phyloP scores from a whole-genome alignment of 176 grass and related monocot genomes.

The Poa annua region DNA sequence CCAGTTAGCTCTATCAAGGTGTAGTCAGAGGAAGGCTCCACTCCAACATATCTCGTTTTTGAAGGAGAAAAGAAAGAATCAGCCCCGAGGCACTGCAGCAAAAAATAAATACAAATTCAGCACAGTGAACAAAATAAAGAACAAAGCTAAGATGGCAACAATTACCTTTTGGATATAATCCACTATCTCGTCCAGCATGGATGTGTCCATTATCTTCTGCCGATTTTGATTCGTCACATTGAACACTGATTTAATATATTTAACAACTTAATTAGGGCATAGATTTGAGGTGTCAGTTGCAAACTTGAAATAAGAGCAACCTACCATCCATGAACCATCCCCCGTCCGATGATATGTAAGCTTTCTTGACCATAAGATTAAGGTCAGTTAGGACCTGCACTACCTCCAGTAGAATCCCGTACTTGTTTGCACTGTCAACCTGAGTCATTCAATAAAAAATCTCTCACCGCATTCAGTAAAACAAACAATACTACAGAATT shows the following conservation, averaged over 20 bases:
- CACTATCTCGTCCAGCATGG: constrained; percentile 48
- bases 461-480: constrained; percentile 24
- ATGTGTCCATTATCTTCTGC: constrained; percentile 67
- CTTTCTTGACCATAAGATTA: constrained; percentile 83
- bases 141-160: background rate
- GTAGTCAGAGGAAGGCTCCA: constrained; percentile 64
- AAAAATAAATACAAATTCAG: constrained; percentile 25
- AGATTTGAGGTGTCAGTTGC: constrained; percentile 1
- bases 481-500: background rate
- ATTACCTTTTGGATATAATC: constrained; percentile 72
- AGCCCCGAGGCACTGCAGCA: constrained; percentile 59
- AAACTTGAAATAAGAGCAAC: background rate
- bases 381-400: constrained; percentile 87
- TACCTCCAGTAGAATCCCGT: constrained; percentile 89
- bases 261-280: background rate
- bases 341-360: constrained; percentile 92
- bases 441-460: constrained; percentile 35
- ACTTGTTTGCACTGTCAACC: constrained; percentile 94
- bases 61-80: constrained; percentile 65
- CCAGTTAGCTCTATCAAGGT: constrained; percentile 95
- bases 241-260: constrained; percentile 59
- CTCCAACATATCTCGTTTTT: constrained; percentile 54
- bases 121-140: constrained; percentile 32
- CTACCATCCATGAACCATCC: constrained; percentile 97
- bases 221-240: constrained; percentile 79